Conservation (phyloP, 1,284 basidiomycete genomes). For the Quambalaria eucalypti region DNA sequence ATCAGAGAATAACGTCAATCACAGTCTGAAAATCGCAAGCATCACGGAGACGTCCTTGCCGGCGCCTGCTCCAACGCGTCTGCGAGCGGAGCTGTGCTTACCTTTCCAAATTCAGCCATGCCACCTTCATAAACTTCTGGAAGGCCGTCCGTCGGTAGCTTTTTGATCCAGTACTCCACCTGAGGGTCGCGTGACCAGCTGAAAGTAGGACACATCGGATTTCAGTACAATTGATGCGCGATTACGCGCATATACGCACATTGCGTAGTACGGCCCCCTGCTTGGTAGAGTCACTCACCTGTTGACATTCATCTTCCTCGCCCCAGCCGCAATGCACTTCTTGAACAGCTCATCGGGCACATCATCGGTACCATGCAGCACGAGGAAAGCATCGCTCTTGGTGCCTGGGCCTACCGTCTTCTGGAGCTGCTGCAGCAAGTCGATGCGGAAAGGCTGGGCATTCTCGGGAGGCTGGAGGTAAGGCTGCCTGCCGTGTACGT, state of each 20-base stretch:
- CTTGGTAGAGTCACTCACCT: too few species aligned
- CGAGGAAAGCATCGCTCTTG: slow-evolving; percentile 9
- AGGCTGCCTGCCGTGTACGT: slow-evolving; percentile 48
- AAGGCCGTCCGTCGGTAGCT: slow-evolving; percentile 10
- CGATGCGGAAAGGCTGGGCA: slow-evolving; percentile 11
- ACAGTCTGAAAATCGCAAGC: not conserved
- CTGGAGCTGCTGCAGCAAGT: slow-evolving; percentile 16
- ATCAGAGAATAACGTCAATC: not conserved
- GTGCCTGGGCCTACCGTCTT: slow-evolving; percentile 12
- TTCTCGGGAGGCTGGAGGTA: not conserved
- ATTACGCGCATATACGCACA: too few species aligned
- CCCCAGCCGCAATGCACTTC: slow-evolving; percentile 14
- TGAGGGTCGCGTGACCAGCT: slow-evolving; percentile 24
- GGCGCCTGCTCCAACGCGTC: not conserved
- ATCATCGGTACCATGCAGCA: slow-evolving; percentile 26
- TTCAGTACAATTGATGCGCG: too few species aligned
- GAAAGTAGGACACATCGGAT: too few species aligned
- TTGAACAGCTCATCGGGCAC: slow-evolving; percentile 15
- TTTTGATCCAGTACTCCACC: slow-evolving; percentile 13
- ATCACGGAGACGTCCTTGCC: too few species aligned
- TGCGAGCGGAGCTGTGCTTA: not conserved
- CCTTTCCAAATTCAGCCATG: slow-evolving; percentile 10
- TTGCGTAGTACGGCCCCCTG: too few species aligned
- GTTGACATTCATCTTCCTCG: slow-evolving; percentile 24
- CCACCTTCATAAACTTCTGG: slow-evolving; percentile 21